Conservation (phyloP, 78 protist species). For the Corallochytrium limacisporum region DNA sequence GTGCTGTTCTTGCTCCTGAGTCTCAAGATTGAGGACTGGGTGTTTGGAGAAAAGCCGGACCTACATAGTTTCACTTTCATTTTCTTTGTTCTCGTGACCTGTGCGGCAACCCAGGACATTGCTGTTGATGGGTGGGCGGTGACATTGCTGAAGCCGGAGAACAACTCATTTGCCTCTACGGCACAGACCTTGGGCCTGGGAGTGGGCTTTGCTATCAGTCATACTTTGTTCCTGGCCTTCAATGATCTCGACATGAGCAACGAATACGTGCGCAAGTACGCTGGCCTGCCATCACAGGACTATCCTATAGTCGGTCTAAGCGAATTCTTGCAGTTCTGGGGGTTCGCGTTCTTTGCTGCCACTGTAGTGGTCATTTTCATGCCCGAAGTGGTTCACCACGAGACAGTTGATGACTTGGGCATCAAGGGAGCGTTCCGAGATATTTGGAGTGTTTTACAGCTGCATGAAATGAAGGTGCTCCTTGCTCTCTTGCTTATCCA, state of each 20-base stretch:
- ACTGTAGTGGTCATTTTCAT: background rate
- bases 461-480: constrained; percentile 2
- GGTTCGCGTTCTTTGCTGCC: constrained; percentile 5
- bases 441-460: background rate
- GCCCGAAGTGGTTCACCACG: background rate
- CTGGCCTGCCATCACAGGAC: background rate
- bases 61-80: background rate
- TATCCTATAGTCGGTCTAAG: background rate
- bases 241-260: constrained; percentile 40
- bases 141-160: constrained; percentile 19
- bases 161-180: constrained; percentile 44
- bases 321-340: constrained; percentile 25
- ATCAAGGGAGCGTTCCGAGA: background rate
- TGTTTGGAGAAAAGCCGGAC: background rate
- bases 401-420: background rate
- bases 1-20: constrained; percentile 3
- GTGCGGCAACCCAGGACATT: constrained; percentile 51
- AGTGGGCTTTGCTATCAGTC: constrained; percentile 49
- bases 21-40: background rate
- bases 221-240: constrained; percentile 48
- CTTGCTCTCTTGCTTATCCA: background rate
- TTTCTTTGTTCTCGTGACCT: background rate
- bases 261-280: constrained; percentile 11
- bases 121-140: constrained; percentile 84
- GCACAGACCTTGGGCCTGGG: constrained; percentile 55